Percentiles rank a stretch among this genome's conserved stretches.
Evolutionary conservation across 352 stramenopile genomes (phyloP).

Genomic region (Thraustochytrium striatum): DNA sequence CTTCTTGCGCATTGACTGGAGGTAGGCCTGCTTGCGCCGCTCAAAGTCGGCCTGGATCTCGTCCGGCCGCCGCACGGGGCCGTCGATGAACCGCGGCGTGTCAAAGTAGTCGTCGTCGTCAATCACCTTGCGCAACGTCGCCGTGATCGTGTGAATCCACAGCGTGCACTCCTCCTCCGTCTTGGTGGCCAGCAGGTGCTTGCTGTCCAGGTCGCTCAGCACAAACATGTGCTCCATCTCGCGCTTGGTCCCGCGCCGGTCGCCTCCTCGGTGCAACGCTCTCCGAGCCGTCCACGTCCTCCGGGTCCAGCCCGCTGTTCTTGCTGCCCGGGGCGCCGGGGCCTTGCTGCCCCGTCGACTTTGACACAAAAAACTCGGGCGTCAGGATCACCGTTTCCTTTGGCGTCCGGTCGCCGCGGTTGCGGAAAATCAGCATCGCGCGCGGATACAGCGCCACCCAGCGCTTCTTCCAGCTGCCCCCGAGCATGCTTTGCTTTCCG

Average conservation of each 20-base stretch:
- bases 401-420: constrained; percentile 33
- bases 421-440: background rate
- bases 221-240: background rate
- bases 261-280: background rate
- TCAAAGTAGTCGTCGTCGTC: constrained; percentile 44
- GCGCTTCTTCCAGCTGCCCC: constrained; percentile 17
- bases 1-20: constrained; percentile 7
- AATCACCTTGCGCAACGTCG: constrained; percentile 26
- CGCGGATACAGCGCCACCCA: constrained; percentile 26
- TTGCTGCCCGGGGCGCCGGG: background rate
- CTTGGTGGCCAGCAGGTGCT: constrained; percentile 31
- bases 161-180: background rate
- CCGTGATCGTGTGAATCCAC: constrained; percentile 44
- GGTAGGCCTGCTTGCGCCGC: constrained; percentile 34
- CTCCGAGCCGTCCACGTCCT: constrained; percentile 17
- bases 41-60: constrained; percentile 8
- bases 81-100: constrained; percentile 18
- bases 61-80: background rate
- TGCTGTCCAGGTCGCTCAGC: constrained; percentile 26
- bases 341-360: background rate
- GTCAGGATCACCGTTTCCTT: constrained; percentile 30
- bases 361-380: constrained; percentile 26
- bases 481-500: too few relatives aligned
- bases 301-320: background rate
- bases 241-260: background rate